Percentiles rank a stretch among this genome's conserved stretches.
These are phyloP conservation scores for Buddleja alternifolia DNA, from an alignment of 257 asterid species.

Conservation along the genomic window DNA sequence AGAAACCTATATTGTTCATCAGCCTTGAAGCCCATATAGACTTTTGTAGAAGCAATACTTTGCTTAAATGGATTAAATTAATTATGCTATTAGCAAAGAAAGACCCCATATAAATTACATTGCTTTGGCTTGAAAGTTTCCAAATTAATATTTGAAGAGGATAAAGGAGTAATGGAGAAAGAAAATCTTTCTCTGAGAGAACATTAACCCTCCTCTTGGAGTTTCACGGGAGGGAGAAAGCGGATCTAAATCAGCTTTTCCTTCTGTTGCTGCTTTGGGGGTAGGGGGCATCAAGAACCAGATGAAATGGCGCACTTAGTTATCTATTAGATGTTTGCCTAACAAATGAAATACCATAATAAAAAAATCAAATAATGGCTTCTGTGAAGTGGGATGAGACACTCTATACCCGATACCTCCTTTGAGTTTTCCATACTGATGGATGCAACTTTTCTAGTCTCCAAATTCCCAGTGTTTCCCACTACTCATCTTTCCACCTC, in stretches of 20 bases:
- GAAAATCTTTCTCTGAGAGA: too few relatives aligned
- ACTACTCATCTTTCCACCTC: slow-evolving; percentile 3
- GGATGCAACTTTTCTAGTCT: neutral
- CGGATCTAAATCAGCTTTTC: neutral
- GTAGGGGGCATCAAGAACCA: too few relatives aligned
- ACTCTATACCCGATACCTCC: neutral
- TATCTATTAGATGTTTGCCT: neutral
- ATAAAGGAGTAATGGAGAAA: too few relatives aligned
- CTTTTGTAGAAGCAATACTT: neutral
- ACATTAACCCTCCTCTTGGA: too few relatives aligned
- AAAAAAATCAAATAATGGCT: neutral
- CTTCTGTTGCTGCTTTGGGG: neutral
- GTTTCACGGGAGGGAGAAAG: neutral
- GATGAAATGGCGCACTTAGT: too few relatives aligned
- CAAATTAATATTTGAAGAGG: too few relatives aligned
- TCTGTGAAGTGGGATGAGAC: neutral
- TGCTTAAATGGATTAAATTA: neutral
- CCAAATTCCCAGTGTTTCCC: neutral
- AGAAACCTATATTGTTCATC: too few relatives aligned
- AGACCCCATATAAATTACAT: neutral
- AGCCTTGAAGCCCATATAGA: neutral
- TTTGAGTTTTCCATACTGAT: too few relatives aligned
- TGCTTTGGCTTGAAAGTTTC: neutral
- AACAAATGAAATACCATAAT: neutral
- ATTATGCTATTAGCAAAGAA: neutral